A percentile compares a stretch with the other conserved stretches of the same genome.
These are phyloP conservation scores for Camptophora hylomeconis DNA, from an alignment of 2,329 filamentous ascomycete species.

Conservation along the genomic window DNA sequence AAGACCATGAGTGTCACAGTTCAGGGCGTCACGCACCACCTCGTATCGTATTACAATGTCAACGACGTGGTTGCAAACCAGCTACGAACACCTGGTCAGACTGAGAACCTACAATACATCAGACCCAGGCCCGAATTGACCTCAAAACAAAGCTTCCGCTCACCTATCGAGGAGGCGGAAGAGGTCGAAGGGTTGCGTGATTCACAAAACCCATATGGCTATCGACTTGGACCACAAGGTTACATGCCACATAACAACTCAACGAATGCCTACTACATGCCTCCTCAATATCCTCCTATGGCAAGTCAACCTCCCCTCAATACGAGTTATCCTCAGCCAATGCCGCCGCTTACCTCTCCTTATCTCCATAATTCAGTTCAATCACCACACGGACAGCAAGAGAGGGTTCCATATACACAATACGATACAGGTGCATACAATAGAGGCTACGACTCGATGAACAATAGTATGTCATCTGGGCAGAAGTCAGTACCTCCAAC, in stretches of 20 bases:
- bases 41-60: conserved; percentile 80
- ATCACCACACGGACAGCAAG: conserved; percentile 10
- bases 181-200: conserved; percentile 28
- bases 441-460: conserved; percentile 13
- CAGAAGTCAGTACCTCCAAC: conserved; percentile 15
- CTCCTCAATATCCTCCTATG: conserved; percentile 13
- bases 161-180: conserved; percentile 50
- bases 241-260: conserved; percentile 13
- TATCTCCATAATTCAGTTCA: conserved; percentile 14
- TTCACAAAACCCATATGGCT: conserved; percentile 26
- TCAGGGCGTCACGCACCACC: conserved; percentile 63
- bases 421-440: conserved; percentile 16
- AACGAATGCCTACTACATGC: conserved; percentile 9
- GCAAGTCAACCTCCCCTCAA: conserved; percentile 9
- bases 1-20: conserved; percentile 79
- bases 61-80: conserved; percentile 58
- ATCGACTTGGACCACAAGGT: conserved; percentile 23
- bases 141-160: conserved; percentile 52
- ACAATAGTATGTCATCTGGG: conserved; percentile 8
- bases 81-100: conserved; percentile 46
- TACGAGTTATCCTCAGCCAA: conserved; percentile 11
- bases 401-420: conserved; percentile 13
- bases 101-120: conserved; percentile 37
- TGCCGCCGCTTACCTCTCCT: conserved; percentile 10
- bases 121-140: conserved; percentile 46